Evolutionary conservation across 148 eudicot species (phyloP).

Genomic region (Diospyros lotus): DNA sequence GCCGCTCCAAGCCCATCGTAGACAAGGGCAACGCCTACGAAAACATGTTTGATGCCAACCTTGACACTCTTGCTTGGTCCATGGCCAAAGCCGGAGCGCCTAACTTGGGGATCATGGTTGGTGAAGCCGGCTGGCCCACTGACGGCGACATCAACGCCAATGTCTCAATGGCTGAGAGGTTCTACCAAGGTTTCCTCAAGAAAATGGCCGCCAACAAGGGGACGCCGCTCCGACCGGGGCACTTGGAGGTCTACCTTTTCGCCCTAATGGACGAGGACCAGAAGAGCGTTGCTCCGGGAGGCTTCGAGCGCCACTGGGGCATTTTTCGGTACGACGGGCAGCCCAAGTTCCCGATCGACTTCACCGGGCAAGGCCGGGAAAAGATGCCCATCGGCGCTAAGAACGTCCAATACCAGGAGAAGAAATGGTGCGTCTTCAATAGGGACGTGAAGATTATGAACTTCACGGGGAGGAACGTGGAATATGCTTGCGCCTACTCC

Average conservation of each 20-base stretch:
- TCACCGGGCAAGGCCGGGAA: conserved; percentile 27
- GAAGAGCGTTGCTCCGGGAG: conserved; percentile 79
- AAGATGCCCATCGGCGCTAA: conserved; percentile 52
- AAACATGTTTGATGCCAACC: conserved; percentile 86
- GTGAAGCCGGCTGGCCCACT: conserved; percentile 94
- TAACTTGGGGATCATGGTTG: conserved; percentile 54
- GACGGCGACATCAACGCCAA: conserved; percentile 75
- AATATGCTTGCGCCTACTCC: conserved; percentile 59
- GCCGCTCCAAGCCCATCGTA: conserved; percentile 37
- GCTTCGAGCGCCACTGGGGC: conserved; percentile 96
- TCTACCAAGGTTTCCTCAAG: conserved; percentile 69
- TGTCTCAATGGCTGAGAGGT: conserved; percentile 45
- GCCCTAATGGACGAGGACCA: conserved; percentile 71
- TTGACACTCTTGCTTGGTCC: conserved; percentile 74
- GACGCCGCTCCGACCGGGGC: conserved; percentile 62
- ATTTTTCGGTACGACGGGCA: conserved; percentile 70
- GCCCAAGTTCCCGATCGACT: conserved; percentile 48
- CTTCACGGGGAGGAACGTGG: conserved; percentile 28
- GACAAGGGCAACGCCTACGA: conserved; percentile 64
- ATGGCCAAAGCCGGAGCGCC: conserved; percentile 66
- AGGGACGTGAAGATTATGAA: conserved; percentile 63
- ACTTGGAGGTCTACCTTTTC: conserved; percentile 75
- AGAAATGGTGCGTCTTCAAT: conserved; percentile 67
- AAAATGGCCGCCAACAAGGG: conserved; percentile 47
- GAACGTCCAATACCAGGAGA: conserved; percentile 59